Evolutionary conservation across 305 asterid genomes (phyloP).

Genomic region (Fraxinus xanthoxyloides): DNA sequence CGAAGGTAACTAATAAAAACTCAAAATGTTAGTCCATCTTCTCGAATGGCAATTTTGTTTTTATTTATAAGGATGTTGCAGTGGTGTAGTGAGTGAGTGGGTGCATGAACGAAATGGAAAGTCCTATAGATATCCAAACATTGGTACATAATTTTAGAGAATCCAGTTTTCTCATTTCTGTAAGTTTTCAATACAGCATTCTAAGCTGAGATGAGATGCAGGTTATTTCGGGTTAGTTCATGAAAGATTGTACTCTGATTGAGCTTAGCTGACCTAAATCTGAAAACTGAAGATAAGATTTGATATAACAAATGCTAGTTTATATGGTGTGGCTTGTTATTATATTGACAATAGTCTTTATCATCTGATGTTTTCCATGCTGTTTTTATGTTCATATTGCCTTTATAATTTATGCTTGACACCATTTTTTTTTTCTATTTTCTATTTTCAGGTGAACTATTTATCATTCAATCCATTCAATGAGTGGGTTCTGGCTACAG

Average conservation of each 20-base stretch:
- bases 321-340: neutral
- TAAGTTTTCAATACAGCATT: neutral
- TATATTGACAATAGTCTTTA: neutral
- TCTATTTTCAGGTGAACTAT: conserved; percentile 70
- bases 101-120: neutral
- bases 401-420: neutral
- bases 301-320: neutral
- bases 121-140: neutral
- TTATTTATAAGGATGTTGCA: neutral
- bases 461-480: conserved; percentile 82
- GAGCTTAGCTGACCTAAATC: neutral
- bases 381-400: conserved; percentile 5
- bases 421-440: conserved; percentile 10
- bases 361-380: neutral
- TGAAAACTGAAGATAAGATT: neutral
- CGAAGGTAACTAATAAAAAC: neutral
- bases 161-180: neutral
- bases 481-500: conserved; percentile 88
- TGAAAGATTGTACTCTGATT: neutral
- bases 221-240: no score
- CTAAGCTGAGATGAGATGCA: neutral
- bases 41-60: neutral
- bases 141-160: neutral
- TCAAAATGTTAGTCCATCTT: neutral
- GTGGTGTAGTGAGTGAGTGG: neutral